phyloP scores from a whole-genome alignment of 495 filamentous ascomycete species.

The Penicillium mononematosum region DNA sequence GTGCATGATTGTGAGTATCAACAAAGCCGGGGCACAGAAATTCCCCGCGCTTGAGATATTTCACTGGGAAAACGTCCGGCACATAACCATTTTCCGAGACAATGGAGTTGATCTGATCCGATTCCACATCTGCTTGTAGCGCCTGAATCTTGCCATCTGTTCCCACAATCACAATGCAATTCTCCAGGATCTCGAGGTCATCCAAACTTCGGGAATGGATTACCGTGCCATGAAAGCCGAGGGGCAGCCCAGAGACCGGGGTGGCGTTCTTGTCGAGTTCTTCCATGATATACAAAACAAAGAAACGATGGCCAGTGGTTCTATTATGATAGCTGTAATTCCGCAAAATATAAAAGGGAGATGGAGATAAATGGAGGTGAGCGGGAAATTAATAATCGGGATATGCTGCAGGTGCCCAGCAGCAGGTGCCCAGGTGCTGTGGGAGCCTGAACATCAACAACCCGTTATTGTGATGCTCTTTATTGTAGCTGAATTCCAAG shows the following conservation, averaged over 20 bases:
- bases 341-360: background rate
- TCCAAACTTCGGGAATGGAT: constrained; percentile 47
- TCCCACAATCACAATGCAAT: constrained; percentile 45
- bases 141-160: constrained; percentile 42
- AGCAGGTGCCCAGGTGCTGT: no score
- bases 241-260: constrained; percentile 22
- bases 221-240: constrained; percentile 52
- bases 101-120: constrained; percentile 22
- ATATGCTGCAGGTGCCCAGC: background rate
- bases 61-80: constrained; percentile 35
- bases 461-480: background rate
- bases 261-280: constrained; percentile 15
- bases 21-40: constrained; percentile 62
- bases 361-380: background rate
- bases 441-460: background rate
- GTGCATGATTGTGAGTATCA: constrained; percentile 66
- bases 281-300: constrained; percentile 11
- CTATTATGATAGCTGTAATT: background rate
- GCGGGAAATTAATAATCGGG: constrained; percentile 7
- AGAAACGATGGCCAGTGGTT: background rate
- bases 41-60: constrained; percentile 45
- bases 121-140: constrained; percentile 22
- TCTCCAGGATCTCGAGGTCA: constrained; percentile 48
- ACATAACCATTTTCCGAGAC: constrained; percentile 30
- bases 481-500: background rate